Conservation (phyloP, 1,284 basidiomycete species). For the Pseudozyma thailandica region DNA sequence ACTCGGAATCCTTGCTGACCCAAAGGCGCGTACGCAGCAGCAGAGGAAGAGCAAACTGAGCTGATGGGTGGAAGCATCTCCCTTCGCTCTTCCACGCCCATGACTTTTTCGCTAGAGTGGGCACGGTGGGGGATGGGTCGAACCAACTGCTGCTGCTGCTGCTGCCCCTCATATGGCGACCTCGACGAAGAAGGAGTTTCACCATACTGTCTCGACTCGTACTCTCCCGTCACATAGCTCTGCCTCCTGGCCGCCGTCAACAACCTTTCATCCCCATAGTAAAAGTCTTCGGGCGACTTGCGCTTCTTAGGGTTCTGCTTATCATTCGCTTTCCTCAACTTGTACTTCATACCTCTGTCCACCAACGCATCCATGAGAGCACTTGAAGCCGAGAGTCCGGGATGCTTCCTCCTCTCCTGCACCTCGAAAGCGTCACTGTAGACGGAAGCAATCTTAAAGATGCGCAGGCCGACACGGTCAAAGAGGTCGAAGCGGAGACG, state of each 20-base stretch:
- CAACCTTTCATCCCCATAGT: conserved; percentile 28
- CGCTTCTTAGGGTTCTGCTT: conserved; percentile 40
- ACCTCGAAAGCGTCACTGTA: conserved; percentile 49
- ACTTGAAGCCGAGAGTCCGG: conserved; percentile 24
- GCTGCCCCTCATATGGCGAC: conserved; percentile 5
- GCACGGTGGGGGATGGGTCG: conserved; percentile 15
- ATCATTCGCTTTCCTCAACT: conserved; percentile 37
- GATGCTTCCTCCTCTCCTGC: conserved; percentile 39
- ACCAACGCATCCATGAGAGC: conserved; percentile 44
- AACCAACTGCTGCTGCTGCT: not conserved
- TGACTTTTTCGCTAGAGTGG: not conserved
- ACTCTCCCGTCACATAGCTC: conserved; percentile 33
- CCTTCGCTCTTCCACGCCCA: not conserved
- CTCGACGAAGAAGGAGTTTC: not conserved
- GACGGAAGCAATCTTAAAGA: conserved; percentile 37
- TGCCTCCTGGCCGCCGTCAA: conserved; percentile 14
- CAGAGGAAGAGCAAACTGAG: not conserved
- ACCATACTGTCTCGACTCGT: conserved; percentile 5
- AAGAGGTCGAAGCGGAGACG: conserved; percentile 53
- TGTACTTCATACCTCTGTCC: conserved; percentile 46
- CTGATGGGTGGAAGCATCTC: conserved; percentile 22
- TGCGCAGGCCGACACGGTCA: conserved; percentile 30
- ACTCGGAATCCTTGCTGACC: not conserved
- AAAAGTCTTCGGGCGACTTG: conserved; percentile 37
- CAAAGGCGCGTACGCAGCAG: not conserved